phyloP scores from a whole-genome alignment of 2,329 filamentous ascomycete species.

The Didymella segeticola region DNA sequence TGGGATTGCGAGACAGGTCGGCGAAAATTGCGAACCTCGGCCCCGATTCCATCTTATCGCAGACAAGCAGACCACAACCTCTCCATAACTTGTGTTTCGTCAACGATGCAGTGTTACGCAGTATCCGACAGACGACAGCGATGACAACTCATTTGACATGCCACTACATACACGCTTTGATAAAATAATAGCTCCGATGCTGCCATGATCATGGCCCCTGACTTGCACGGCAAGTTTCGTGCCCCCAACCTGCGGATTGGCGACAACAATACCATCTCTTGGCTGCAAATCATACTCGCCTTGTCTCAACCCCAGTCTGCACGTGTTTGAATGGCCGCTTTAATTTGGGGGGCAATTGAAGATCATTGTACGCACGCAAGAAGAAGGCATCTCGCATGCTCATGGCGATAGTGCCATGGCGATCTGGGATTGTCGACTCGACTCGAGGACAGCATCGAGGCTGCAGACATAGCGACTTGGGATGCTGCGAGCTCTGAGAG shows the following conservation, averaged over 20 bases:
- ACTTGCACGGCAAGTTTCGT: constrained; percentile 5
- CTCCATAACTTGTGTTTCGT: neutral
- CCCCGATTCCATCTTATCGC: constrained; percentile 9
- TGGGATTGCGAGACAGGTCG: constrained; percentile 12
- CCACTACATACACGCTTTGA: neutral
- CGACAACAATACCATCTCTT: constrained; percentile 7
- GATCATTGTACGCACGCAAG: neutral
- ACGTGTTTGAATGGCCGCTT: constrained; percentile 12
- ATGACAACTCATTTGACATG: neutral
- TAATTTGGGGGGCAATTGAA: neutral
- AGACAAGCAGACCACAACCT: neutral
- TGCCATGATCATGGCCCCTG: neutral
- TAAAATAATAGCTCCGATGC: neutral
- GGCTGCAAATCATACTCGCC: constrained; percentile 14
- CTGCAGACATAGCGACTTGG: neutral
- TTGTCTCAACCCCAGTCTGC: constrained; percentile 14
- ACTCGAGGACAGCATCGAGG: neutral
- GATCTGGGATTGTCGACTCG: neutral
- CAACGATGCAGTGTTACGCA: neutral
- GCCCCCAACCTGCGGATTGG: neutral
- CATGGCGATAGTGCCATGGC: neutral
- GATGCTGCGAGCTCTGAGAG: neutral
- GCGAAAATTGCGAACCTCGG: constrained; percentile 14
- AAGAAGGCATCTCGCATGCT: neutral
- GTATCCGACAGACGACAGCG: neutral